A percentile compares a stretch with the other conserved stretches of the same genome.
Evolutionary conservation across 495 filamentous ascomycete genomes (phyloP).

Genomic region (Penicillium egyptiacum): DNA sequence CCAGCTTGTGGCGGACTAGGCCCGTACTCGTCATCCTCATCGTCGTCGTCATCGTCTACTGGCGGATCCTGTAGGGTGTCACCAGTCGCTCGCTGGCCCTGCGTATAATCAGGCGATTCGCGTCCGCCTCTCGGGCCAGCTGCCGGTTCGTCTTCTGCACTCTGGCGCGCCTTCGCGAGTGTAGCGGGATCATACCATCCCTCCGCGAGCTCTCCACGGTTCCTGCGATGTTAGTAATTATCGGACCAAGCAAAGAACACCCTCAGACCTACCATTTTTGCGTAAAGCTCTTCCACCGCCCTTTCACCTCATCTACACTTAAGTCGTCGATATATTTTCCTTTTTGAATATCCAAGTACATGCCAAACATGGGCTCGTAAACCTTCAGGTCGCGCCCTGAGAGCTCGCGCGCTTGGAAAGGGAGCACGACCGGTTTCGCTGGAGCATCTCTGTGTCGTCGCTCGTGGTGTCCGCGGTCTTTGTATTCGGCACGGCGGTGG

Average conservation of each 20-base stretch:
- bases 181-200: conserved; percentile 88
- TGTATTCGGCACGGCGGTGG: conserved; percentile 17
- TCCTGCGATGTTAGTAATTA: conserved; percentile 54
- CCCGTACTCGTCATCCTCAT: conserved; percentile 66
- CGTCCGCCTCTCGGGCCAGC: conserved; percentile 8
- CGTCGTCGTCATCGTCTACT: conserved; percentile 44
- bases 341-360: conserved; percentile 92
- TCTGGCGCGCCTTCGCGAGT: conserved; percentile 50
- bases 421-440: conserved; percentile 50
- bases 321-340: conserved; percentile 62
- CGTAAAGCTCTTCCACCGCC: conserved; percentile 92
- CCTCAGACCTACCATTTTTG: conserved; percentile 71
- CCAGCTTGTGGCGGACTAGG: conserved; percentile 59
- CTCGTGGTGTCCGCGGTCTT: conserved; percentile 16
- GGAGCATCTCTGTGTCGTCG: conserved; percentile 13
- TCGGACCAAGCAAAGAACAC: background rate
- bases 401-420: conserved; percentile 63
- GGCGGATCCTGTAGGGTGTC: conserved; percentile 13
- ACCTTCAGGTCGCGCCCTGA: conserved; percentile 60
- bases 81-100: conserved; percentile 13
- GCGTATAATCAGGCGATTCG: conserved; percentile 32
- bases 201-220: conserved; percentile 85
- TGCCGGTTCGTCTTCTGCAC: conserved; percentile 14
- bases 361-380: conserved; percentile 72
- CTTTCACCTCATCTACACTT: conserved; percentile 66